A percentile compares a stretch with the other conserved stretches of the same genome.
Evolutionary conservation across 371 early-diverging fungal genomes (phyloP).

Genomic region (Mucor piriformis): DNA sequence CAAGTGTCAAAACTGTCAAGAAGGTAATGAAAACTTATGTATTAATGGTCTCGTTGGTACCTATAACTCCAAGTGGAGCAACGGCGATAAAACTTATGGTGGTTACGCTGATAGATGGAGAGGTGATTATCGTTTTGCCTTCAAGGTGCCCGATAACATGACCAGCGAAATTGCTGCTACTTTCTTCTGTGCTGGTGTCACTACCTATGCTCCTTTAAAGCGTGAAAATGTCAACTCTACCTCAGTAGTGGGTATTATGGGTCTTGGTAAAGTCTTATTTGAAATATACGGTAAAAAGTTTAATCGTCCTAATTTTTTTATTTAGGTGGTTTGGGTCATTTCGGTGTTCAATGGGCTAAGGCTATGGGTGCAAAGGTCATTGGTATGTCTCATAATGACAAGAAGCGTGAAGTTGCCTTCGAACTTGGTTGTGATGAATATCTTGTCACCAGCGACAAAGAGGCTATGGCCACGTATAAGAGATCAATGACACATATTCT

Average conservation of each 20-base stretch:
- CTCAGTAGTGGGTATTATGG: slow-evolving; percentile 63
- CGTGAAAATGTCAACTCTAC: slow-evolving; percentile 39
- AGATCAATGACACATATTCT: slow-evolving; percentile 34
- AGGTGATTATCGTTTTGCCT: slow-evolving; percentile 57
- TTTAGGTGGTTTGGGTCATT: slow-evolving; percentile 70
- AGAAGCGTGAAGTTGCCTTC: slow-evolving; percentile 38
- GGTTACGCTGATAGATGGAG: slow-evolving; percentile 72
- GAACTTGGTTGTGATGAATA: slow-evolving; percentile 44
- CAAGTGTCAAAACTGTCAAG: slow-evolving; percentile 34
- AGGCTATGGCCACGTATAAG: slow-evolving; percentile 51
- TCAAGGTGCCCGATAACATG: slow-evolving; percentile 66
- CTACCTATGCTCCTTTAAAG: slow-evolving; percentile 60
- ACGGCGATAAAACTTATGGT: slow-evolving; percentile 63
- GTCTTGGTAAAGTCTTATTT: slow-evolving; percentile 44
- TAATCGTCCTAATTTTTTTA: neutral
- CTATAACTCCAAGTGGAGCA: slow-evolving; percentile 56
- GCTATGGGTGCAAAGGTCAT: slow-evolving; percentile 70
- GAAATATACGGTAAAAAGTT: slow-evolving; percentile 12
- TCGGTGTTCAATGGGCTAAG: slow-evolving; percentile 62
- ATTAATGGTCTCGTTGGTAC: slow-evolving; percentile 57
- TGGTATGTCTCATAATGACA: slow-evolving; percentile 33
- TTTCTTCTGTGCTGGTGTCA: slow-evolving; percentile 56
- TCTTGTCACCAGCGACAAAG: slow-evolving; percentile 34
- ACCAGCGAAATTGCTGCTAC: slow-evolving; percentile 57
- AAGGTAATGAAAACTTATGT: slow-evolving; percentile 31